Percentiles rank a stretch among this genome's conserved stretches.
These are phyloP conservation scores for Persicaria maculosa DNA, from an alignment of 148 eudicot genomes.

Conservation along the genomic window DNA sequence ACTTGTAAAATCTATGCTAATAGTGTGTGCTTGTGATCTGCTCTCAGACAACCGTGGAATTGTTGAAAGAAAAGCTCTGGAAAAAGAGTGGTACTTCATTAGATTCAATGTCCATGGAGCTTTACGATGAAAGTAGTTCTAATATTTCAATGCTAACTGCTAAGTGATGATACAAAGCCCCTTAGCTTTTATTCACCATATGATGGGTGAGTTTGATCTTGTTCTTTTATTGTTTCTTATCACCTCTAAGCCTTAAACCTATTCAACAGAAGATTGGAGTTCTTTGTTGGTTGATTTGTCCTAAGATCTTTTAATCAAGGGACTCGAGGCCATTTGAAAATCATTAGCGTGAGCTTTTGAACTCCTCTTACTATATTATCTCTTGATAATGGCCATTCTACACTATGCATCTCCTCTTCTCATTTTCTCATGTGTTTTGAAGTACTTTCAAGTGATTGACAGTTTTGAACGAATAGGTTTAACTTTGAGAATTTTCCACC, in stretches of 20 bases:
- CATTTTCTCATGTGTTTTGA: background rate
- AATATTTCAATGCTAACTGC: slow-evolving; percentile 31
- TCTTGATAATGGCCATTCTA: background rate
- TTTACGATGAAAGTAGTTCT: slow-evolving; percentile 64
- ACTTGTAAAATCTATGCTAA: background rate
- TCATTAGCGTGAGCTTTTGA: background rate
- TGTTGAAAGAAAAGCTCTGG: slow-evolving; percentile 92
- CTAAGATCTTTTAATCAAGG: background rate
- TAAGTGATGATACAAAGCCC: slow-evolving; percentile 49
- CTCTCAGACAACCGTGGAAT: slow-evolving; percentile 69
- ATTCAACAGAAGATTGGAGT: background rate
- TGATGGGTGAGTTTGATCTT: slow-evolving; percentile 54
- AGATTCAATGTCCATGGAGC: slow-evolving; percentile 72
- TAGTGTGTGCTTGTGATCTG: background rate
- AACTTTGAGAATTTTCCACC: background rate
- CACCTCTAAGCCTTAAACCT: slow-evolving; percentile 7
- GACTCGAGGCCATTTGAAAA: background rate
- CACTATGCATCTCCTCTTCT: background rate
- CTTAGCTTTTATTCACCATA: slow-evolving; percentile 83
- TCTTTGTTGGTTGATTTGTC: background rate
- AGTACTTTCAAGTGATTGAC: too few relatives aligned
- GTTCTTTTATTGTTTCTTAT: background rate
- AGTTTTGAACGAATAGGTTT: background rate
- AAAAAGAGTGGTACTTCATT: slow-evolving; percentile 91
- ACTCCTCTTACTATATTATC: background rate